These are phyloP conservation scores for Pseudogymnoascus sp. DNA, from an alignment of 2,329 filamentous ascomycete species.

Conservation along the genomic window DNA sequence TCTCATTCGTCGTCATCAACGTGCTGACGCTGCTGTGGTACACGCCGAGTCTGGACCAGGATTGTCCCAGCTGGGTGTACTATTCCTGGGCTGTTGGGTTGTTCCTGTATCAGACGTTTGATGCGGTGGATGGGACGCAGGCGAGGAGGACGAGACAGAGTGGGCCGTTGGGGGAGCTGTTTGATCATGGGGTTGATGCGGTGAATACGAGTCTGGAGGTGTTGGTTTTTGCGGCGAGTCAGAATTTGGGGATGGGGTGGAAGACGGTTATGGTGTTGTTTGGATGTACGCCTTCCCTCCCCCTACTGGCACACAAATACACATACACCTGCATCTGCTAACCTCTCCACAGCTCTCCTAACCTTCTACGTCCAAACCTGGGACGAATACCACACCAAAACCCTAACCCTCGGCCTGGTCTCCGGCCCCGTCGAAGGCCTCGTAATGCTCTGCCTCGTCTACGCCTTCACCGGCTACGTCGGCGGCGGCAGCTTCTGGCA, in stretches of 20 bases:
- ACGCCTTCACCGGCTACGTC: slow-evolving; percentile 72
- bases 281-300: slow-evolving; percentile 51
- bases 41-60: slow-evolving; percentile 84
- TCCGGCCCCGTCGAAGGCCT: slow-evolving; percentile 95
- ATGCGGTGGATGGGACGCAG: slow-evolving; percentile 90
- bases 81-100: slow-evolving; percentile 81
- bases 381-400: slow-evolving; percentile 99
- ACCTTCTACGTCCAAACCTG: slow-evolving; percentile 99
- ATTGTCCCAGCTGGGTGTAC: slow-evolving; percentile 95
- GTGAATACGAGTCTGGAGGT: slow-evolving; percentile 93
- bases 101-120: slow-evolving; percentile 96
- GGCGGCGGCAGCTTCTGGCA: slow-evolving; percentile 94
- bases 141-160: slow-evolving; percentile 89
- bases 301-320: background rate
- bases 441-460: slow-evolving; percentile 73
- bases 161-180: slow-evolving; percentile 89
- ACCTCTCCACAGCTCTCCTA: slow-evolving; percentile 54
- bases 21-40: slow-evolving; percentile 92
- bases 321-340: no score
- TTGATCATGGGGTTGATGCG: slow-evolving; percentile 95
- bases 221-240: slow-evolving; percentile 81
- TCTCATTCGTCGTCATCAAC: slow-evolving; percentile 83
- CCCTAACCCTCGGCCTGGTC: slow-evolving; percentile 81
- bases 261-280: slow-evolving; percentile 77
- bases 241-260: slow-evolving; percentile 92